phyloP scores from a whole-genome alignment of 305 asterid species.

The Fraxinus velutina region DNA sequence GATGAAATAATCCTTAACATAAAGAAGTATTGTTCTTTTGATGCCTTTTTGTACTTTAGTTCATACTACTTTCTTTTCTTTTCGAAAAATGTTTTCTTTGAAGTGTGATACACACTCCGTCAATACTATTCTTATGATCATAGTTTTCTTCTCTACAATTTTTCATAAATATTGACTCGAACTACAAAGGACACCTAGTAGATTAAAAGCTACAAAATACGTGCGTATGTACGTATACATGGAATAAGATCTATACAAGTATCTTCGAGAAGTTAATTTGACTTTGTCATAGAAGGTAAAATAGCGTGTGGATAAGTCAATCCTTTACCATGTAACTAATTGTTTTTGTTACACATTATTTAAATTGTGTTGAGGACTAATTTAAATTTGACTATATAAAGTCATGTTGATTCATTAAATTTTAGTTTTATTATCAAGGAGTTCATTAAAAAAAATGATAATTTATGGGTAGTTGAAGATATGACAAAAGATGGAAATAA shows the following conservation, averaged over 20 bases:
- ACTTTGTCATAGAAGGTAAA: not conserved
- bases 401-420: not conserved
- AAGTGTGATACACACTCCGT: not conserved
- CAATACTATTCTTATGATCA: not conserved
- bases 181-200: not conserved
- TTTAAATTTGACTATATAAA: not conserved
- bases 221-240: not conserved
- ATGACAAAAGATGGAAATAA: slow-evolving; percentile 1
- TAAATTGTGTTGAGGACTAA: not conserved
- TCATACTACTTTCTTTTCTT: not conserved
- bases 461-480: not conserved
- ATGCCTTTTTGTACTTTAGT: not conserved
- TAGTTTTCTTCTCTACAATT: not conserved
- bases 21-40: slow-evolving; percentile 11
- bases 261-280: not conserved
- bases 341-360: not conserved
- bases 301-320: too few relatives aligned
- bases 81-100: not conserved
- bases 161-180: not conserved
- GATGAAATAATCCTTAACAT: not conserved
- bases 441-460: not conserved
- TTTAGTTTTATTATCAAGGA: not conserved
- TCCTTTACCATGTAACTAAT: not conserved
- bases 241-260: not conserved
- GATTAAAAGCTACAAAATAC: not conserved